Conservation (phyloP, 805 yeast genomes). For the Nakazawaea wyomingensis region DNA sequence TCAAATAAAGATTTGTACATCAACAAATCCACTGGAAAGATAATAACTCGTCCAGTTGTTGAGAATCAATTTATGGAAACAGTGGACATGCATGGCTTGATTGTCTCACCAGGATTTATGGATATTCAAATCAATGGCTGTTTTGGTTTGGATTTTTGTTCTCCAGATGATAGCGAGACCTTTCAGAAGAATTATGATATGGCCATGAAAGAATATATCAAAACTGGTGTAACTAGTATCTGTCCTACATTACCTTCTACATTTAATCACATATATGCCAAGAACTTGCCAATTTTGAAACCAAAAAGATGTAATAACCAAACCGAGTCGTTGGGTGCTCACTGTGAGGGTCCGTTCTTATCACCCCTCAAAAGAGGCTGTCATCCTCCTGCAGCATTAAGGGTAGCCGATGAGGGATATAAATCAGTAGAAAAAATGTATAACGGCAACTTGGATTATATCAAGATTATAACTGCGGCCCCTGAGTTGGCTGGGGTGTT, state of each 20-base stretch:
- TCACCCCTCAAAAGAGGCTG: conserved; percentile 44
- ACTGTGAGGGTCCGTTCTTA: conserved; percentile 55
- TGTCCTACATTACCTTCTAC: conserved; percentile 56
- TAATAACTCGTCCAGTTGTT: conserved; percentile 26
- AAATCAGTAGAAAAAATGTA: conserved; percentile 29
- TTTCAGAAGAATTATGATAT: conserved; percentile 34
- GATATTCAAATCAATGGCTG: conserved; percentile 57
- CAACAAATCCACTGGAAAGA: conserved; percentile 36
- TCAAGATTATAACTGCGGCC: conserved; percentile 41
- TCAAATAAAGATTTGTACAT: conserved; percentile 36
- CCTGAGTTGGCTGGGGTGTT: conserved; percentile 45
- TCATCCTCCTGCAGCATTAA: conserved; percentile 42
- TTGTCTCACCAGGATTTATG: conserved; percentile 50
- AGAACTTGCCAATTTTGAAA: conserved; percentile 39
- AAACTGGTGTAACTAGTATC: conserved; percentile 48
- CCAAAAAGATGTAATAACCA: conserved; percentile 27
- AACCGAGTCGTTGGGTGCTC: conserved; percentile 51
- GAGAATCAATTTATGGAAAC: conserved; percentile 16
- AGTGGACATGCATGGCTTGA: conserved; percentile 41
- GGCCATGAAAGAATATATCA: conserved; percentile 39
- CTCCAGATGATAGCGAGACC: conserved; percentile 25
- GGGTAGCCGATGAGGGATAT: conserved; percentile 29
- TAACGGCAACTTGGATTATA: conserved; percentile 29
- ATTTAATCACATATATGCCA: conserved; percentile 42
- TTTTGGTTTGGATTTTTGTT: conserved; percentile 49